A percentile compares a stretch with the other conserved stretches of the same genome.
Evolutionary conservation across 148 eudicot genomes (phyloP).

Genomic region (Vaccinium darrowii): DNA sequence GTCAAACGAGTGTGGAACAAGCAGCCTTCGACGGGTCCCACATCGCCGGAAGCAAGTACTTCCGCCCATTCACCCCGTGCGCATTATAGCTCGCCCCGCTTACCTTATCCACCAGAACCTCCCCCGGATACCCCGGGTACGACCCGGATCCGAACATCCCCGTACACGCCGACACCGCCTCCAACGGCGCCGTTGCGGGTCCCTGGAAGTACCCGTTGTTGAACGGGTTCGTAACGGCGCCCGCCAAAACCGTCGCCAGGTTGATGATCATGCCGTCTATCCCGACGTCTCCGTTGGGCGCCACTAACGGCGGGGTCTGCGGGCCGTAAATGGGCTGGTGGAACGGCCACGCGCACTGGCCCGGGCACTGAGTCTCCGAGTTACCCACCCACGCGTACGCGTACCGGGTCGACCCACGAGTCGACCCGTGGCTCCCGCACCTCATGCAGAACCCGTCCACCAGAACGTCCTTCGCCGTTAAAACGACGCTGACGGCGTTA

Average conservation of each 20-base stretch:
- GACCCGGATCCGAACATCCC: conserved; percentile 49
- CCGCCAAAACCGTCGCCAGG: conserved; percentile 42
- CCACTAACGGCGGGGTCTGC: conserved; percentile 35
- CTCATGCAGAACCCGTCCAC: conserved; percentile 45
- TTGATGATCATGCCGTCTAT: conserved; percentile 46
- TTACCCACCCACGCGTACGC: conserved; percentile 53
- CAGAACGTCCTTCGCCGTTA: conserved; percentile 44
- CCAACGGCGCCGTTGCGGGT: conserved; percentile 39
- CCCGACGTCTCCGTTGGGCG: conserved; percentile 53
- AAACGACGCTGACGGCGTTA: conserved; percentile 34
- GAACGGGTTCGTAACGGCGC: conserved; percentile 46
- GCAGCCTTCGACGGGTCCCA: background rate
- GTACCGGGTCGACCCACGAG: conserved; percentile 20
- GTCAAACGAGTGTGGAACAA: conserved; percentile 17
- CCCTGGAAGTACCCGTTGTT: conserved; percentile 45
- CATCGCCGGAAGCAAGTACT: conserved; percentile 10
- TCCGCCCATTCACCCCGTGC: conserved; percentile 6
- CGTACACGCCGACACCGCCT: conserved; percentile 49
- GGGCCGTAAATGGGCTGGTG: conserved; percentile 51
- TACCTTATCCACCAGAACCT: background rate
- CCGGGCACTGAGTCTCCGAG: conserved; percentile 46
- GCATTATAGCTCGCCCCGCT: conserved; percentile 8
- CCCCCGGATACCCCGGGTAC: conserved; percentile 14
- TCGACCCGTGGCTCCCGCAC: conserved; percentile 48
- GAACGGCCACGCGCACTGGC: conserved; percentile 54